Evolutionary conservation across 768 basidiomycete species (phyloP).

Genomic region (Boletus rubescentipes): DNA sequence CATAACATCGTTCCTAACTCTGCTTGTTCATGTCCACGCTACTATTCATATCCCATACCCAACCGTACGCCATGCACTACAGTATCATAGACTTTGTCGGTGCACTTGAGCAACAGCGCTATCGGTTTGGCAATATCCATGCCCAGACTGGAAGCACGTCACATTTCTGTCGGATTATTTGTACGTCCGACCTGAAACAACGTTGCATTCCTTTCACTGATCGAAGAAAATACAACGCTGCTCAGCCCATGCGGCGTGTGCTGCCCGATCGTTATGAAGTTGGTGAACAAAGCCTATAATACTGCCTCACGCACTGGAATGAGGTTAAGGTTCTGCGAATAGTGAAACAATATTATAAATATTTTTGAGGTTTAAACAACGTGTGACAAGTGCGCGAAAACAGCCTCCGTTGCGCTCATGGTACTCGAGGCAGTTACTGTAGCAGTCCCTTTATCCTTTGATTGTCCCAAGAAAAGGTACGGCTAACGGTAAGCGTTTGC

Average conservation of each 20-base stretch:
- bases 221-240: background rate
- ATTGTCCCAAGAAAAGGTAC: background rate
- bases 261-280: background rate
- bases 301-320: background rate
- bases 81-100: background rate
- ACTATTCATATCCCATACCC: background rate
- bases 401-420: background rate
- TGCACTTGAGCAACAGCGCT: background rate
- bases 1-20: constrained; percentile 6
- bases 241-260: constrained; percentile 2
- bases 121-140: constrained; percentile 6
- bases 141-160: background rate
- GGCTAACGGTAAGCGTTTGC: too few species aligned
- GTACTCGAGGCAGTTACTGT: background rate
- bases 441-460: background rate
- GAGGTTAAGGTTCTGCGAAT: background rate
- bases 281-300: background rate
- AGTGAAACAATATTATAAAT: background rate
- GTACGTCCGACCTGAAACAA: constrained; percentile 12
- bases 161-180: too few species aligned
- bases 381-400: background rate
- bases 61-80: background rate
- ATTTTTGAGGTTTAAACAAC: background rate
- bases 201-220: background rate
- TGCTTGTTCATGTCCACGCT: constrained; percentile 5